These are phyloP conservation scores for Aureobasidium zeae DNA, from an alignment of 2,329 filamentous ascomycete genomes.

Conservation along the genomic window DNA sequence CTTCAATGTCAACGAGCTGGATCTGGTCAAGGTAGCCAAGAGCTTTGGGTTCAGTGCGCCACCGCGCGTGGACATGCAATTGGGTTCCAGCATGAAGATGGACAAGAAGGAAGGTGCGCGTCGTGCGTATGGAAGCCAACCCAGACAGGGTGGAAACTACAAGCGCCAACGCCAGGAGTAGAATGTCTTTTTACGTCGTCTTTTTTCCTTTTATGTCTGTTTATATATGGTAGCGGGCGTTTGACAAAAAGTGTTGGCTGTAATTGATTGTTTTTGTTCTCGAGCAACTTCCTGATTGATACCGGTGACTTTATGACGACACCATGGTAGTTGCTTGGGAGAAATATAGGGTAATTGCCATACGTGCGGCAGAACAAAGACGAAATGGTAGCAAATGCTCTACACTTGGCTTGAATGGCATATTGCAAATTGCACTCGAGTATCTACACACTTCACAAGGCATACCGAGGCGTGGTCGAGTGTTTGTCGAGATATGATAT, in stretches of 20 bases:
- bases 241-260: conserved; percentile 12
- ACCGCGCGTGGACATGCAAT: conserved; percentile 67
- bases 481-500: too few species aligned
- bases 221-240: conserved; percentile 14
- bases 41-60: conserved; percentile 71
- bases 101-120: conserved; percentile 57
- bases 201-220: not conserved
- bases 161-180: conserved; percentile 15
- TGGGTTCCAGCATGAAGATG: conserved; percentile 66
- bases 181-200: not conserved
- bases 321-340: too few species aligned
- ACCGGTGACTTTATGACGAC: too few species aligned
- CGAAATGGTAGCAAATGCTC: too few species aligned
- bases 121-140: conserved; percentile 70
- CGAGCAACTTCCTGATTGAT: too few species aligned
- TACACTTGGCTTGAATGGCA: too few species aligned
- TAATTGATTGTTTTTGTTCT: not conserved
- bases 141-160: conserved; percentile 42
- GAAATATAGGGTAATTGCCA: too few species aligned
- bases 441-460: too few species aligned
- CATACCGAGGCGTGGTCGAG: too few species aligned
- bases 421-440: too few species aligned
- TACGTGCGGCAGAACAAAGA: too few species aligned
- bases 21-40: conserved; percentile 76
- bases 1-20: conserved; percentile 74